Conservation (phyloP, 2,329 filamentous ascomycete genomes). For the Exophiala lecanii-corni region DNA sequence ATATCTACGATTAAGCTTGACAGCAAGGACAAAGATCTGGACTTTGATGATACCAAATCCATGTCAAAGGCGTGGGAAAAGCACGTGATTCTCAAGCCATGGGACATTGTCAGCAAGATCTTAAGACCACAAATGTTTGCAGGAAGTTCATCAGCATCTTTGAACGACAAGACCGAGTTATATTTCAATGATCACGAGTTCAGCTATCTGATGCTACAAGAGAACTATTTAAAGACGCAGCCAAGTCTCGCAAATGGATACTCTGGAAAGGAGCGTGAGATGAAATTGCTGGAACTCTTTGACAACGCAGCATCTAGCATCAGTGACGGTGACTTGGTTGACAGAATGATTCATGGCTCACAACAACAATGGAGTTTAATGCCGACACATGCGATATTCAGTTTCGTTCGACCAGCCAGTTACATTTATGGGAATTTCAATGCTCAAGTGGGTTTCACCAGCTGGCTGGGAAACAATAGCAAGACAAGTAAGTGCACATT, state of each 20-base stretch:
- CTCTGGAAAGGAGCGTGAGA: conserved; percentile 62
- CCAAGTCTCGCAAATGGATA: conserved; percentile 63
- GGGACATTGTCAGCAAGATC: conserved; percentile 96
- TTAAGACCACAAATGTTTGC: conserved; percentile 83
- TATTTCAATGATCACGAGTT: conserved; percentile 99
- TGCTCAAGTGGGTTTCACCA: conserved; percentile 70
- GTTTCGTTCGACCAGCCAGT: conserved; percentile 85
- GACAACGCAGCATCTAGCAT: conserved; percentile 92
- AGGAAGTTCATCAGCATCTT: conserved; percentile 71
- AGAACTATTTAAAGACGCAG: conserved; percentile 87
- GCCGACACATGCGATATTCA: conserved; percentile 93
- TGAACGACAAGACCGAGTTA: conserved; percentile 97
- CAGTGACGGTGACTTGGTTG: conserved; percentile 91
- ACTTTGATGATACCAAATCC: conserved; percentile 75
- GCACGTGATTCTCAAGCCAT: conserved; percentile 91
- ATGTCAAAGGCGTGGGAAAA: conserved; percentile 99
- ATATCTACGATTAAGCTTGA: conserved; percentile 89
- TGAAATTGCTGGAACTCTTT: conserved; percentile 80
- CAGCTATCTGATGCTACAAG: conserved; percentile 94
- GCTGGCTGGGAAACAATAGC: conserved; percentile 94
- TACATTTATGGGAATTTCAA: conserved; percentile 75
- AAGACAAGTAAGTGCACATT: conserved; percentile 59
- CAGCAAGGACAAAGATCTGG: conserved; percentile 55
- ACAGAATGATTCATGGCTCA: conserved; percentile 96
- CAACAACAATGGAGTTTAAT: conserved; percentile 99